Evolutionary conservation across 2,329 filamentous ascomycete species (phyloP).

Genomic region (Pseudogymnoascus sp.): DNA sequence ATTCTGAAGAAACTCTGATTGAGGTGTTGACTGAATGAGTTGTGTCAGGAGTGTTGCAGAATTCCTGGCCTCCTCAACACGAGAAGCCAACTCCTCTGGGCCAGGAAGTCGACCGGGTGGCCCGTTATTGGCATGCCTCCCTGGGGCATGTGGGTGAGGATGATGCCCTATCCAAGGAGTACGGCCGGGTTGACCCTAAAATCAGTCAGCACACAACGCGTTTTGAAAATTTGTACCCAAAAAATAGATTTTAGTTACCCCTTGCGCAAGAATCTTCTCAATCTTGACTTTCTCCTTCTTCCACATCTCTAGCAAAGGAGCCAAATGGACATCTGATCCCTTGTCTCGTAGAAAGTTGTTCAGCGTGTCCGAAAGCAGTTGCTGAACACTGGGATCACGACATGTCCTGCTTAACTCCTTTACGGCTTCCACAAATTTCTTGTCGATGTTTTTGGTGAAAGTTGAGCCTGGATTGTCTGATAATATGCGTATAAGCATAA

Average conservation of each 20-base stretch:
- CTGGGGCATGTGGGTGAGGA: not conserved
- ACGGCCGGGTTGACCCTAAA: not conserved
- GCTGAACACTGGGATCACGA: constrained; percentile 68
- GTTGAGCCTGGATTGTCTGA: constrained; percentile 82
- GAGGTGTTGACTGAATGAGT: constrained; percentile 76
- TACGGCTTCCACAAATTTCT: constrained; percentile 68
- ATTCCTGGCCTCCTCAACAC: constrained; percentile 83
- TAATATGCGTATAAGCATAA: constrained; percentile 91
- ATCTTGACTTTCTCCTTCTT: constrained; percentile 67
- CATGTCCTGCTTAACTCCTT: constrained; percentile 67
- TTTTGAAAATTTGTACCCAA: not conserved
- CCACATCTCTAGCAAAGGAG: constrained; percentile 76
- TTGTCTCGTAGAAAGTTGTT: constrained; percentile 69
- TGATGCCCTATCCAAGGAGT: not conserved
- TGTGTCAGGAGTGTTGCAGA: constrained; percentile 89
- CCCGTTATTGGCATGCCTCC: not conserved
- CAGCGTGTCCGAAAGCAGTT: constrained; percentile 81
- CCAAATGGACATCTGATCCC: constrained; percentile 64
- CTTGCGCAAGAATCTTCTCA: constrained; percentile 36
- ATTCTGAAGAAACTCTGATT: constrained; percentile 65
- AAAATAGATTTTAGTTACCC: not conserved
- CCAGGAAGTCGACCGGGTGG: constrained; percentile 42
- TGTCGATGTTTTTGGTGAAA: constrained; percentile 86
- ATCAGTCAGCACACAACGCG: not conserved
- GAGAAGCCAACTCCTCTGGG: constrained; percentile 67